phyloP scores from a whole-genome alignment of 2,329 filamentous ascomycete species.

The Cryoendolithus antarcticus region DNA sequence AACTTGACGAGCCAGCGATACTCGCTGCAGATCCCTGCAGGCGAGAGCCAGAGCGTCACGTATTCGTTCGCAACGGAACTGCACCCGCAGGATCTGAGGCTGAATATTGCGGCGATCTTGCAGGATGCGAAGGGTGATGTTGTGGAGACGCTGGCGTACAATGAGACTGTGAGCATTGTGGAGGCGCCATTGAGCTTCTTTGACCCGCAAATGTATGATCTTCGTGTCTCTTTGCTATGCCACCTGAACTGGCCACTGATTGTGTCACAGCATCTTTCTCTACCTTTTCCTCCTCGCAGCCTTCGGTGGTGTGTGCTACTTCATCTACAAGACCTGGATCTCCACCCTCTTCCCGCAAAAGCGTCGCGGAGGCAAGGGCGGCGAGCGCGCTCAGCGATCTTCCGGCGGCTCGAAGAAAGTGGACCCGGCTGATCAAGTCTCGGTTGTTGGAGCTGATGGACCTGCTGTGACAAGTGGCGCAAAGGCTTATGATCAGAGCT shows the following conservation, averaged over 20 bases:
- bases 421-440: slow-evolving; percentile 45
- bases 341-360: slow-evolving; percentile 88
- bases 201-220: slow-evolving; percentile 81
- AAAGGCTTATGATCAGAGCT: slow-evolving; percentile 78
- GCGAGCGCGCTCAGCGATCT: slow-evolving; percentile 53
- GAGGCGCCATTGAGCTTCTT: slow-evolving; percentile 85
- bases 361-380: slow-evolving; percentile 43
- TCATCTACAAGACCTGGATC: slow-evolving; percentile 98
- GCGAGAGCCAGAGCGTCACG: slow-evolving; percentile 62
- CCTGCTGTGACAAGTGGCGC: slow-evolving; percentile 56
- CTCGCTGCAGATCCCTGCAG: slow-evolving; percentile 59
- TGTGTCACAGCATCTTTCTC: slow-evolving; percentile 68
- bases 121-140: slow-evolving; percentile 52
- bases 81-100: slow-evolving; percentile 75
- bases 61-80: slow-evolving; percentile 84
- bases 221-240: not conserved
- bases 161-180: slow-evolving; percentile 72
- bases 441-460: slow-evolving; percentile 58
- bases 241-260: slow-evolving; percentile 3
- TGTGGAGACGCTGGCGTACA: slow-evolving; percentile 69
- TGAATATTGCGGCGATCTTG: slow-evolving; percentile 67
- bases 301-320: slow-evolving; percentile 75
- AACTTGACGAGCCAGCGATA: slow-evolving; percentile 75
- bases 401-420: slow-evolving; percentile 55
- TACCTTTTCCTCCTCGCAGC: slow-evolving; percentile 76